phyloP scores from a whole-genome alignment of 768 basidiomycete genomes.

The Amanita subjunquillea region DNA sequence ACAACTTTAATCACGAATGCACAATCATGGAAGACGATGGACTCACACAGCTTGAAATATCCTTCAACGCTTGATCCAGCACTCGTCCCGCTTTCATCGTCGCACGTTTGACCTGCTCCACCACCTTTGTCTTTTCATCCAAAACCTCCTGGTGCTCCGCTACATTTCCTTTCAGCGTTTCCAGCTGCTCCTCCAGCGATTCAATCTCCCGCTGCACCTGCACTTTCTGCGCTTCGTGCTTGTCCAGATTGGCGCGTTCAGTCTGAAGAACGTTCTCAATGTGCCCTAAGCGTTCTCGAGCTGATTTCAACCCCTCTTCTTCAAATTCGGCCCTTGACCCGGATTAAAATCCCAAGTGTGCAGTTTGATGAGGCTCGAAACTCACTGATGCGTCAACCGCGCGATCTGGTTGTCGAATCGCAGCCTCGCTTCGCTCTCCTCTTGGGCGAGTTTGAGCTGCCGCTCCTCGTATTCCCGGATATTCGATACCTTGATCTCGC shows the following conservation, averaged over 20 bases:
- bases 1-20: not conserved
- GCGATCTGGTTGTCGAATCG: conserved; percentile 82
- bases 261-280: conserved; percentile 40
- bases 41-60: conserved; percentile 70
- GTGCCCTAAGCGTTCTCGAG: conserved; percentile 49
- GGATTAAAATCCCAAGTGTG: not conserved
- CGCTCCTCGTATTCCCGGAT: conserved; percentile 93
- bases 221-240: conserved; percentile 43
- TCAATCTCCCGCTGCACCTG: conserved; percentile 50
- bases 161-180: conserved; percentile 50
- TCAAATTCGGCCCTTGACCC: conserved; percentile 69
- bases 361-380: conserved; percentile 5
- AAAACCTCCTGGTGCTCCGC: conserved; percentile 48
- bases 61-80: conserved; percentile 83
- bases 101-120: conserved; percentile 69
- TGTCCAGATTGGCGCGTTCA: conserved; percentile 44
- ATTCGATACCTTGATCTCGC: conserved; percentile 62
- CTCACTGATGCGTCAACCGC: conserved; percentile 77
- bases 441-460: conserved; percentile 80
- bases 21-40: not conserved
- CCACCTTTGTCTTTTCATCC: conserved; percentile 62
- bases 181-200: conserved; percentile 43
- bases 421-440: conserved; percentile 76
- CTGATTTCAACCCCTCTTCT: conserved; percentile 56
- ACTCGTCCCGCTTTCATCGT: conserved; percentile 61